These are phyloP conservation scores for Raffaelea deltoideospora DNA, from an alignment of 2,329 filamentous ascomycete genomes.

Conservation along the genomic window DNA sequence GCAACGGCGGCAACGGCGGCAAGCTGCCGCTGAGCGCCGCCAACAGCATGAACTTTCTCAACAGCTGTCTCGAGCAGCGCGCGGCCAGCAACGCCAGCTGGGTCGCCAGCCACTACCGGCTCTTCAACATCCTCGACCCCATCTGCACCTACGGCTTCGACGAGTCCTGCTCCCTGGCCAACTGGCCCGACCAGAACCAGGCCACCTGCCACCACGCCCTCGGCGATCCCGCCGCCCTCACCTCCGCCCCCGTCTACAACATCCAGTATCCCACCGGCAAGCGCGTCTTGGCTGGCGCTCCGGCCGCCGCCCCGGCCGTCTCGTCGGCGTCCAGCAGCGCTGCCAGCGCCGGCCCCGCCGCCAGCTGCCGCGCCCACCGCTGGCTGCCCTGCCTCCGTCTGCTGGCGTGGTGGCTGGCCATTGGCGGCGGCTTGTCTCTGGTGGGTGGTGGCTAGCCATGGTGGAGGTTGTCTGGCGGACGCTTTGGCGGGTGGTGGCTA, in stretches of 20 bases:
- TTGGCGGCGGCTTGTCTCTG: no score
- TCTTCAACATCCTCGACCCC: slow-evolving; percentile 36
- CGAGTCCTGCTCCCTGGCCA: slow-evolving; percentile 28
- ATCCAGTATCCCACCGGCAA: slow-evolving; percentile 29
- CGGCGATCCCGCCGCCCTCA: slow-evolving; percentile 20
- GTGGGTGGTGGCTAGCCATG: no score
- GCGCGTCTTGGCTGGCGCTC: slow-evolving; percentile 18
- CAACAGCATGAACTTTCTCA: slow-evolving; percentile 39
- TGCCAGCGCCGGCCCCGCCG: no score
- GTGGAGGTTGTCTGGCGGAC: no score
- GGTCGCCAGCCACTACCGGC: slow-evolving; percentile 30
- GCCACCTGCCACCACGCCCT: slow-evolving; percentile 26
- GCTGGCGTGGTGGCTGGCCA: no score
- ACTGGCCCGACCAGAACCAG: slow-evolving; percentile 28
- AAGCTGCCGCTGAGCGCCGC: slow-evolving; percentile 24
- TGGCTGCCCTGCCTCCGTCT: no score
- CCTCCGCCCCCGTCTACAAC: slow-evolving; percentile 27
- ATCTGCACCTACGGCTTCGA: slow-evolving; percentile 30
- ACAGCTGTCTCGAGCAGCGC: slow-evolving; percentile 24
- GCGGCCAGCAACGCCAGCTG: slow-evolving; percentile 19
- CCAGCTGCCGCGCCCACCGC: no score
- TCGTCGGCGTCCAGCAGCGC: background rate
- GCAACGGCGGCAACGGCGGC: background rate
- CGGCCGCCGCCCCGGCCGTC: background rate
- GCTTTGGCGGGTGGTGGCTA: no score